Evolutionary conservation across 768 basidiomycete genomes (phyloP).

Genomic region (Rhizopogon sp.): DNA sequence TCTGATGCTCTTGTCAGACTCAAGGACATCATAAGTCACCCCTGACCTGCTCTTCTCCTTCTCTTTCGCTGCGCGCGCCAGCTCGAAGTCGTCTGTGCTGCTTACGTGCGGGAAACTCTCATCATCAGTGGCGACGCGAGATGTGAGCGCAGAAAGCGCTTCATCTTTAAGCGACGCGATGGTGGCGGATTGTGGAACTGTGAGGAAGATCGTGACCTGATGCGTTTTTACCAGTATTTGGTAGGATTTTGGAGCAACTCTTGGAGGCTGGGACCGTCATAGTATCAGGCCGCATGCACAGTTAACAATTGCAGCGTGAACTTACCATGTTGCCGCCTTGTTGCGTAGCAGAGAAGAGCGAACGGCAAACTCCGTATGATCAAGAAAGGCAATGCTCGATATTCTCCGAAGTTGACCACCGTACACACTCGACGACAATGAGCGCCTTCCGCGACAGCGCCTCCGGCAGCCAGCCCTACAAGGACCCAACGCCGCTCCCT

Average conservation of each 20-base stretch:
- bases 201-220: conserved; percentile 61
- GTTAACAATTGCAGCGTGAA: not conserved
- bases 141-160: conserved; percentile 53
- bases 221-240: conserved; percentile 71
- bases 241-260: conserved; percentile 55
- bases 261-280: conserved; percentile 38
- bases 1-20: conserved; percentile 38
- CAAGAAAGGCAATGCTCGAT: conserved; percentile 8
- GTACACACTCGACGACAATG: conserved; percentile 35
- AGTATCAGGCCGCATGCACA: not conserved
- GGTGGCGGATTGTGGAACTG: conserved; percentile 47
- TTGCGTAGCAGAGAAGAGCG: not conserved
- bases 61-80: conserved; percentile 51
- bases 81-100: conserved; percentile 51
- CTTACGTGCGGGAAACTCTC: conserved; percentile 32
- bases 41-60: conserved; percentile 40
- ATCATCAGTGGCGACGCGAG: conserved; percentile 33
- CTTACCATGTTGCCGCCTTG: not conserved
- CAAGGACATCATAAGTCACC: conserved; percentile 45
- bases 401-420: conserved; percentile 17
- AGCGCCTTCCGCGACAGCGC: conserved; percentile 47
- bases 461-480: conserved; percentile 44
- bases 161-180: conserved; percentile 60
- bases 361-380: conserved; percentile 21
- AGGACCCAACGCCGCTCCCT: conserved; percentile 64